phyloP scores from a whole-genome alignment of 2,329 filamentous ascomycete genomes.

The Colletotrichum sp. region DNA sequence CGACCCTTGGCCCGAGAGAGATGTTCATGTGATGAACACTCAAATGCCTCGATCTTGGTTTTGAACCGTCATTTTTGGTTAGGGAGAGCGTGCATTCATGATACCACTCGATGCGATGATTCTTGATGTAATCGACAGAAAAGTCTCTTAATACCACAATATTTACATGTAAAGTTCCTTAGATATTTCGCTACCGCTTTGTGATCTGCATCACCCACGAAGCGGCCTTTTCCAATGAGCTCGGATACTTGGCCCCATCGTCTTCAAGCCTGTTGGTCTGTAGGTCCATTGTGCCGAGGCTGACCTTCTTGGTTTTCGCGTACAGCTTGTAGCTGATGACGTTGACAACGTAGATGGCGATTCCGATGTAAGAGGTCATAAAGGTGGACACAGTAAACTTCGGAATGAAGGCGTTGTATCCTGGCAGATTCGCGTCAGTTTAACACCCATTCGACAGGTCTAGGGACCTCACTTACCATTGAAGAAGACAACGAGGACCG shows the following conservation, averaged over 20 bases:
- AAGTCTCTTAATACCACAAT: neutral
- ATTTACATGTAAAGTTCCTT: neutral
- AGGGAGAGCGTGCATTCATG: neutral
- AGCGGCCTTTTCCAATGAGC: neutral
- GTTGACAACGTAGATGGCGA: constrained; percentile 74
- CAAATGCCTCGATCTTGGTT: neutral
- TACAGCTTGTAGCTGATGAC: constrained; percentile 70
- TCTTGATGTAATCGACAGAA: neutral
- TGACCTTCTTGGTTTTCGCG: constrained; percentile 57
- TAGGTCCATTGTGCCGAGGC: constrained; percentile 62
- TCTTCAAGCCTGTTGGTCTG: neutral
- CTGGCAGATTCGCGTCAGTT: neutral
- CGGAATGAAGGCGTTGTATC: constrained; percentile 5
- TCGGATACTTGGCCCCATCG: neutral
- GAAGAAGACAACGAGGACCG: constrained; percentile 58
- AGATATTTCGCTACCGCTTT: neutral
- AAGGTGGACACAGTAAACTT: constrained; percentile 53
- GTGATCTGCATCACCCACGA: neutral
- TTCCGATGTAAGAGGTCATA: constrained; percentile 77
- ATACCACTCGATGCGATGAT: neutral
- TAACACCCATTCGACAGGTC: neutral
- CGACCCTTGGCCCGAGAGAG: neutral
- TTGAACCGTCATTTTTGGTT: neutral
- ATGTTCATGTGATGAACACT: neutral
- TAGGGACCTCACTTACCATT: constrained; percentile 43